phyloP scores from a whole-genome alignment of 768 basidiomycete species.

The Macrolepiota fuliginosa region DNA sequence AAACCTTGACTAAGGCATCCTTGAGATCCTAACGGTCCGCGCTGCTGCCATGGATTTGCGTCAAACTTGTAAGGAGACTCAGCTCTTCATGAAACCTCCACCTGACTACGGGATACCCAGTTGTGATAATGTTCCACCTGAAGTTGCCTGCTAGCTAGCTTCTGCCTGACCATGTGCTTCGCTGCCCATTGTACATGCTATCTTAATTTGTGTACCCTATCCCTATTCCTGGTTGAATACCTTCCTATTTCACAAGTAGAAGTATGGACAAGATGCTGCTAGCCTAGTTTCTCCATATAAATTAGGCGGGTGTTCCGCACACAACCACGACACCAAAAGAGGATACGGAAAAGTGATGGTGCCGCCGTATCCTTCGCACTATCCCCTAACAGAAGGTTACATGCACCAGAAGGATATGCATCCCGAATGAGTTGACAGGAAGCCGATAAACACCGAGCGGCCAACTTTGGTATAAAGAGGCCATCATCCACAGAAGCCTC shows the following conservation, averaged over 20 bases:
- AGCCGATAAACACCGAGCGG: background rate
- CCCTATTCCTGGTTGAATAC: background rate
- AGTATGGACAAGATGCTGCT: background rate
- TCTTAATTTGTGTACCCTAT: too few species aligned
- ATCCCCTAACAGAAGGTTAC: background rate
- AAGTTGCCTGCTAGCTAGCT: background rate
- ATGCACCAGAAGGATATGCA: background rate
- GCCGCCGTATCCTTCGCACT: background rate
- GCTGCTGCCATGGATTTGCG: slow-evolving; percentile 9
- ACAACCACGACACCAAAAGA: too few species aligned
- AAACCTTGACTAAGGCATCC: background rate
- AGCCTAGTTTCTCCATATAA: background rate
- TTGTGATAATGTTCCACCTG: background rate
- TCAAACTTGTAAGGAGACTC: background rate
- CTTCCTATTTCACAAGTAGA: background rate
- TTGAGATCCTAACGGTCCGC: background rate
- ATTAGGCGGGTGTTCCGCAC: background rate
- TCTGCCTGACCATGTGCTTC: background rate
- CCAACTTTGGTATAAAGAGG: background rate
- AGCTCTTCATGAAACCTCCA: background rate
- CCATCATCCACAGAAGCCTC: background rate
- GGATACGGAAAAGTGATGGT: too few species aligned
- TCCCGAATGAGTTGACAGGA: background rate
- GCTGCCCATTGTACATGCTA: background rate
- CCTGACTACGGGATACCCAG: background rate